Base-by-base conservation (phyloP, 75 land plant genomes). In the Azolla pinnata region DNA sequence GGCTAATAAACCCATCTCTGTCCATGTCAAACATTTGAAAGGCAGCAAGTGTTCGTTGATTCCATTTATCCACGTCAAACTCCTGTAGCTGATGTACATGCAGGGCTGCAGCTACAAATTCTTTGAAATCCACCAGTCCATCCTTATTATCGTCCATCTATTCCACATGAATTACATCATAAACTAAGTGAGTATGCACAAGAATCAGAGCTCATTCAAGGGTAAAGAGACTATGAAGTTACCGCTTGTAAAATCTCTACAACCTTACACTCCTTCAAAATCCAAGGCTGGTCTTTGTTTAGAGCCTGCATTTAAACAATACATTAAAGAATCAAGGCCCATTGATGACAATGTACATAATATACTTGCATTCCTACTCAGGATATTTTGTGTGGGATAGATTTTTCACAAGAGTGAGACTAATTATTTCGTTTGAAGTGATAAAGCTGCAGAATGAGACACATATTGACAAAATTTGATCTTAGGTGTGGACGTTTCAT, bases 1-100 rank as follows among this genome's bases (percentile, higher is more conserved):
- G 67, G 7, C 96, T 92, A 38, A 92, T 92, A 54, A 53, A 92
- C 42, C 97, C 97, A 75, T 92, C 97, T 65, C 50, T 64, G 59
- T 92, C 97, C 24, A 92, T 59, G 59, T 92, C 97, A 60, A 92
- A 92, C 68, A 82, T 88, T 12, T 83, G 73, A 67, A 92, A 92
- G 50, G 97, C 97, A 28, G 86, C 84, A 62, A 75, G 74, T 25
- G 90, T 82, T 5, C 78, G 40, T 59, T 44, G 14, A 4, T 50
- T 4, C 65, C 65, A 63, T 29, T 63, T 63, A 2, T 49, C 58
- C 26, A 34, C 44, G 25, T 63, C 65, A 23, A 51, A 34, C 58
- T 63, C 65, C 33, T 63, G 23, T 4, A 50, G 29, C 14, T 63
- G 65, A 33, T 44, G 65, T 1, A 63, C 65, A 63, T 63, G 65